Evolutionary conservation across 495 filamentous ascomycete genomes (phyloP).

Genomic region (Penicillium pulvis): DNA sequence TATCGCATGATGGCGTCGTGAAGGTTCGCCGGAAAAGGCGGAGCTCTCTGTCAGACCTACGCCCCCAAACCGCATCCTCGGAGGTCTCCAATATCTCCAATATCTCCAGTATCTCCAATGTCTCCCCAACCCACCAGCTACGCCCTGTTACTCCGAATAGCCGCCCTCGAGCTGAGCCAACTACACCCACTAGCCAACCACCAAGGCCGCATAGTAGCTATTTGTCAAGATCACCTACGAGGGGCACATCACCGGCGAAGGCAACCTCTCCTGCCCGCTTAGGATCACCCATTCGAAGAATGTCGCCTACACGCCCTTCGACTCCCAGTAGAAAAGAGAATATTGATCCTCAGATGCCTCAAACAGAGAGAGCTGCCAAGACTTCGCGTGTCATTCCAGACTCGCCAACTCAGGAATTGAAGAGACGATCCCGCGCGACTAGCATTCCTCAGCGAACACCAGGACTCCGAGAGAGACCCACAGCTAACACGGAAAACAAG

Average conservation of each 20-base stretch:
- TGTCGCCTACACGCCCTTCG: conserved; percentile 41
- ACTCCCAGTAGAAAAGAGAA: conserved; percentile 63
- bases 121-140: conserved; percentile 38
- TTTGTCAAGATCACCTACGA: conserved; percentile 31
- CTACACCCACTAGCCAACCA: conserved; percentile 37
- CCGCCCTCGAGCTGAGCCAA: conserved; percentile 29
- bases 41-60: conserved; percentile 89
- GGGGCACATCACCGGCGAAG: conserved; percentile 37
- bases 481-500: conserved; percentile 42
- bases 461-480: conserved; percentile 56
- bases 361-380: conserved; percentile 38
- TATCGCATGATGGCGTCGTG: conserved; percentile 42
- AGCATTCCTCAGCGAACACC: conserved; percentile 52
- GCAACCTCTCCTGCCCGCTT: conserved; percentile 33
- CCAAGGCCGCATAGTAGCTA: conserved; percentile 39
- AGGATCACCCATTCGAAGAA: conserved; percentile 37
- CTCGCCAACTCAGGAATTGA: conserved; percentile 44
- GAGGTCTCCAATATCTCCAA: conserved; percentile 33
- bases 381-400: conserved; percentile 40
- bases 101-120: conserved; percentile 25
- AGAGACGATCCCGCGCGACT: conserved; percentile 54
- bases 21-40: conserved; percentile 73
- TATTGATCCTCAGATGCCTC: conserved; percentile 37
- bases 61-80: conserved; percentile 55
- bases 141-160: conserved; percentile 42